Conservation (phyloP, 2,329 filamentous ascomycete species). For the Xylariaceae sp. region DNA sequence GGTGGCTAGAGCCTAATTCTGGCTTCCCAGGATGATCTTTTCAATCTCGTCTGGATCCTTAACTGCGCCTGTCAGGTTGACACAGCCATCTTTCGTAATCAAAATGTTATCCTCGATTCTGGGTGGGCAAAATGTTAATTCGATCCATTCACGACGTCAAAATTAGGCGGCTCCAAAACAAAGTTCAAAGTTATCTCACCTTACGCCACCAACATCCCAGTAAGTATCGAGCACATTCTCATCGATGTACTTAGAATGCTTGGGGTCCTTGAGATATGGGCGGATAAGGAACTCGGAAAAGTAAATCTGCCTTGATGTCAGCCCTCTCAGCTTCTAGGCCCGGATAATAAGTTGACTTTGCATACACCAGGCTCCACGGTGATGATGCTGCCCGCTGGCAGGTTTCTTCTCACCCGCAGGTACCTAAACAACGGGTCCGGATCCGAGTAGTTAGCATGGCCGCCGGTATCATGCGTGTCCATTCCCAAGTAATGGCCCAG, state of each 20-base stretch:
- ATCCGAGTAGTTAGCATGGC: conserved; percentile 73
- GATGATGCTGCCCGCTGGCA: conserved; percentile 78
- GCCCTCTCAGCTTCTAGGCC: background rate
- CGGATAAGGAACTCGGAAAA: conserved; percentile 88
- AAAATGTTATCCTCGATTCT: conserved; percentile 68
- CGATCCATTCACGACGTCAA: too few species aligned
- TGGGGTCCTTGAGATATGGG: conserved; percentile 69
- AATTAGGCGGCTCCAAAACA: too few species aligned
- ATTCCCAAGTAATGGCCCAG: conserved; percentile 88
- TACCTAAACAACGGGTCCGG: conserved; percentile 82
- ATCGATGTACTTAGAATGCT: conserved; percentile 74
- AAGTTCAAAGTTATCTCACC: conserved; percentile 39
- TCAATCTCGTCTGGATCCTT: conserved; percentile 65
- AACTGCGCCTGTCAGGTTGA: conserved; percentile 68
- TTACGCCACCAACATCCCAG: conserved; percentile 75
- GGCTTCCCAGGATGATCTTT: conserved; percentile 41
- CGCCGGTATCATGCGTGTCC: conserved; percentile 86
- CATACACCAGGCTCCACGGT: conserved; percentile 87
- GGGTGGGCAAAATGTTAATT: background rate
- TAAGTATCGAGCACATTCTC: conserved; percentile 68
- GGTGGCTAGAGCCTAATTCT: background rate
- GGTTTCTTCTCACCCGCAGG: conserved; percentile 67
- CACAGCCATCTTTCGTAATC: conserved; percentile 63
- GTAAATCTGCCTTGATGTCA: conserved; percentile 57
- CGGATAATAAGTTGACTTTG: background rate